Conservation (phyloP, 176 grass and related monocot species). For the Zizania latifolia region DNA sequence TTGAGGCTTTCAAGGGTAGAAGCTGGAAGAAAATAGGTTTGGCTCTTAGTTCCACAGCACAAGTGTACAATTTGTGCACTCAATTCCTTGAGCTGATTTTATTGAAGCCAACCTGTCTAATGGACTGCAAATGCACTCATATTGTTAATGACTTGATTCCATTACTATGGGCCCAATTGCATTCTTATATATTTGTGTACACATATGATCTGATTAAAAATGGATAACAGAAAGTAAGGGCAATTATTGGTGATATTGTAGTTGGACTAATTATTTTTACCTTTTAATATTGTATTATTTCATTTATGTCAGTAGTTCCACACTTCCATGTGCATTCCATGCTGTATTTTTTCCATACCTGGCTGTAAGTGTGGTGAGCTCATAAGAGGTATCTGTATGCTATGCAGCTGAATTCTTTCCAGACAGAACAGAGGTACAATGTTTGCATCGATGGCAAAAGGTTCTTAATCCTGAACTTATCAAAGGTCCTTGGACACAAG, state of each 20-base stretch:
- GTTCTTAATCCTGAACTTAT: slow-evolving; percentile 98
- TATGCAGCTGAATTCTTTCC: slow-evolving; percentile 82
- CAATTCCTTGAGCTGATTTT: background rate
- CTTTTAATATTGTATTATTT: background rate
- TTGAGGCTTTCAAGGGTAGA: slow-evolving; percentile 85
- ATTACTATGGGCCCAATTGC: background rate
- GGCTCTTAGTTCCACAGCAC: background rate
- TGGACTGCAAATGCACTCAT: background rate
- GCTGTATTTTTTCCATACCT: background rate
- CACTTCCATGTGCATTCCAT: background rate
- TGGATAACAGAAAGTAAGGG: background rate
- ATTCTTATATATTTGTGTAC: background rate
- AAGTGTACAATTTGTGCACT: background rate
- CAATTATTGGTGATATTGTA: background rate
- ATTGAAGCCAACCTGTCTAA: background rate
- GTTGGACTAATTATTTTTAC: slow-evolving; percentile 1
- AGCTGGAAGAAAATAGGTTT: slow-evolving; percentile 99
- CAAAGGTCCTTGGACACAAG: slow-evolving; percentile 92
- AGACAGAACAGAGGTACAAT: slow-evolving; percentile 96
- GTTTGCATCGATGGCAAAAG: slow-evolving; percentile 98
- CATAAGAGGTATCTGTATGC: slow-evolving; percentile 5
- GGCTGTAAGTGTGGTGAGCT: slow-evolving; percentile 5
- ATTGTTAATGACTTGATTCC: slow-evolving; percentile 5
- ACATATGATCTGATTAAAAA: background rate
- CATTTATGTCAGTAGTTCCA: background rate